Conservation (phyloP, 1,284 basidiomycete genomes). For the Phellopilus nigrolimitatus region DNA sequence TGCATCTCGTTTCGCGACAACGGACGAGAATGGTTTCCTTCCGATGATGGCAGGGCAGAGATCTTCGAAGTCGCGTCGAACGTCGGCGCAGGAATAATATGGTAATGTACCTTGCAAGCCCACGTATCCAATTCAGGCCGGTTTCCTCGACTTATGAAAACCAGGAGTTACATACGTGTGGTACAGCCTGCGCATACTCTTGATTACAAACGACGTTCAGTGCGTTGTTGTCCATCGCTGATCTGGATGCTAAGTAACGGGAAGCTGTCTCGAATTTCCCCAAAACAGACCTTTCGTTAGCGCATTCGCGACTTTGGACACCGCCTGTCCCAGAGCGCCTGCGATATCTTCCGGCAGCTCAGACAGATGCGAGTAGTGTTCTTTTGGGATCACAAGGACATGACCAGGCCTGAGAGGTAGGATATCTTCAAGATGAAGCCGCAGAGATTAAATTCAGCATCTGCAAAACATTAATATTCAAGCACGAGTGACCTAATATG, state of each 20-base stretch:
- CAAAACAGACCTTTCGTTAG: conserved; percentile 48
- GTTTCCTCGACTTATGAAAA: background rate
- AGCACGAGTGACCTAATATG: conserved; percentile 48
- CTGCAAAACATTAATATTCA: background rate
- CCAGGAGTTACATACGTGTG: conserved; percentile 50
- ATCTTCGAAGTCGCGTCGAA: conserved; percentile 29
- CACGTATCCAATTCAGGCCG: background rate
- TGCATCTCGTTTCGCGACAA: conserved; percentile 50
- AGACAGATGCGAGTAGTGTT: conserved; percentile 54
- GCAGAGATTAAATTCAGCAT: background rate
- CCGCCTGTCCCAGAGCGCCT: conserved; percentile 50
- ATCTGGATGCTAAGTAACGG: background rate
- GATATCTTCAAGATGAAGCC: conserved; percentile 45
- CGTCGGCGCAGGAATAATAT: conserved; percentile 69
- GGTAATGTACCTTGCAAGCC: conserved; percentile 66
- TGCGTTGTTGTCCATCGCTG: conserved; percentile 60
- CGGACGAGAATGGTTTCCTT: conserved; percentile 27
- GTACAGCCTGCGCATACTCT: conserved; percentile 76
- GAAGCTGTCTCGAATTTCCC: background rate
- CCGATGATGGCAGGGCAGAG: conserved; percentile 17
- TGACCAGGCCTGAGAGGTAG: conserved; percentile 65
- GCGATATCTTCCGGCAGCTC: conserved; percentile 61
- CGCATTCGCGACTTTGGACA: conserved; percentile 58
- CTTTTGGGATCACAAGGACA: conserved; percentile 64
- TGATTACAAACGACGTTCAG: conserved; percentile 76